Base-by-base conservation (phyloP, 768 basidiomycete species). In the Suillus subaureus region DNA sequence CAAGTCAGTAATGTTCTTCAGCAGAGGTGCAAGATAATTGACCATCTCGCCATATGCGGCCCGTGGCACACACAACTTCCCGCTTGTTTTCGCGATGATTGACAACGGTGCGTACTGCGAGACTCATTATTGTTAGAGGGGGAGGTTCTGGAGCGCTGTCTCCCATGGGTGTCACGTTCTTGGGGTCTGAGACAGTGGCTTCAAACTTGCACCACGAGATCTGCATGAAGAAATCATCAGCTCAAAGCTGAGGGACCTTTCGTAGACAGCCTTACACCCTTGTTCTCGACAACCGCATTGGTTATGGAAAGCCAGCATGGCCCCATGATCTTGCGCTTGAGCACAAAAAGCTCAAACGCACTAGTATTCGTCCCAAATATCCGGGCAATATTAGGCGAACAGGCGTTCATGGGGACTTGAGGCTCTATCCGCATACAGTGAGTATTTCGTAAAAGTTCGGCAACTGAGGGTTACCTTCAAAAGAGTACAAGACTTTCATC, bases 251-350 rank as follows among this genome's bases (percentile, higher is more conserved):
- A 45, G 16, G 39, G 64, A 7, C 28, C 31, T 31, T 58, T 31
- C 8, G 39, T 3, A 6, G 62, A 31, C 39, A 16, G 16, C 77
- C 90, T 62, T 75, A 97, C 96, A 2, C 92, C 92, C 77, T 93
- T 90, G 70, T 89, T 79, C 58, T 92, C 92, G 21, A 96, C 79
- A 28, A 83, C 78, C 1, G 91, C 90, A 55, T 90, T 85, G 78
- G 91, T 90, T 67, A 99, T 85, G 64, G 90, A 84, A 54, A 99
- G 81, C 97, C 97, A 99, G 74, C 97, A 99, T 0, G 97, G 96
- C 0, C 97, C 97, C 96, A 98, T 98, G 64, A 99, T 97, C 79
- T 96, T 97, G 39, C 96, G 88, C 77, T 99, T 99, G 55, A 99
- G 70, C 2, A 96, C 96, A 23, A 99, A 85, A 12, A 94, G 80